A percentile compares a stretch with the other conserved stretches of the same genome.
Evolutionary conservation across 2,329 filamentous ascomycete genomes (phyloP).

Genomic region (Colletotrichum sp.): DNA sequence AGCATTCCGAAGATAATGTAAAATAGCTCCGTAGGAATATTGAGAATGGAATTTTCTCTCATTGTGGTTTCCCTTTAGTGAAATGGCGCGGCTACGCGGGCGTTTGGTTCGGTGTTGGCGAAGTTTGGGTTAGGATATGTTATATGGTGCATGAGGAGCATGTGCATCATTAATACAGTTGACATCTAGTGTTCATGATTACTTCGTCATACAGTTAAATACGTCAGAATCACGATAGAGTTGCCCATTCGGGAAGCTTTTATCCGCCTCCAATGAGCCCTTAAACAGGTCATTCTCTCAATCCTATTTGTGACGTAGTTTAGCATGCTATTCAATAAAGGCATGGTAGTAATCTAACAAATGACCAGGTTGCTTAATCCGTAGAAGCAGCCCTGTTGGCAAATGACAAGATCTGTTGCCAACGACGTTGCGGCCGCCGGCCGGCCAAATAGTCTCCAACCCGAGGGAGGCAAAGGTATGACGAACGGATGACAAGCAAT

Average conservation of each 20-base stretch:
- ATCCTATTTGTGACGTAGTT: neutral
- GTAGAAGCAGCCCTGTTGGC: neutral
- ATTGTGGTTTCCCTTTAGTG: neutral
- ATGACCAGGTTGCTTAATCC: neutral
- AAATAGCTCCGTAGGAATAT: neutral
- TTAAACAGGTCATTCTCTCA: neutral
- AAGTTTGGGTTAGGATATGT: neutral
- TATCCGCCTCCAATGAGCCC: fast-evolving
- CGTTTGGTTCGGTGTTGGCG: fast-evolving
- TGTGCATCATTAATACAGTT: neutral
- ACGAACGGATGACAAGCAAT: neutral
- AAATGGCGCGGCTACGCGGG: fast-evolving
- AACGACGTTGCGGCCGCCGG: too few relatives aligned
- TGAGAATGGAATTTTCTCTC: neutral
- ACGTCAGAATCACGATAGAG: neutral
- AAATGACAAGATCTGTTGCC: too few relatives aligned
- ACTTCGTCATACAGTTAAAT: neutral
- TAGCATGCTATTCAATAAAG: neutral
- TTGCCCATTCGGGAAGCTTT: neutral
- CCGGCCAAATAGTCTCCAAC: too few relatives aligned
- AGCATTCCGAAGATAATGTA: fast-evolving
- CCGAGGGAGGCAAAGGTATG: too few relatives aligned
- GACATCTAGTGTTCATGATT: fast-evolving
- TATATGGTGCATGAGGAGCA: neutral
- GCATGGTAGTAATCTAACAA: neutral